Evolutionary conservation across 495 filamentous ascomycete genomes (phyloP).

Genomic region (Opeltia flavorubescens): DNA sequence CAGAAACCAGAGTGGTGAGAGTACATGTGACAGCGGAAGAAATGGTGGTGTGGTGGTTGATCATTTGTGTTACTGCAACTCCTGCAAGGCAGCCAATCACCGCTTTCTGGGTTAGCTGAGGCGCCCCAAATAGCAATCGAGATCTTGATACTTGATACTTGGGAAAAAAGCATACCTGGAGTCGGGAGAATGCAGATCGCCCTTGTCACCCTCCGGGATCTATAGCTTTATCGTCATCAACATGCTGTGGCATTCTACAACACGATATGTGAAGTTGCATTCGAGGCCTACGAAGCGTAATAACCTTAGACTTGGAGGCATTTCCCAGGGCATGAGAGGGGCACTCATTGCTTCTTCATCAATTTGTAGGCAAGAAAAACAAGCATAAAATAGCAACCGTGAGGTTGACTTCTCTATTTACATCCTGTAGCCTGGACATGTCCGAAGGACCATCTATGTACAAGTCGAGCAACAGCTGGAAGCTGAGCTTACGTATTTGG

Average conservation of each 20-base stretch:
- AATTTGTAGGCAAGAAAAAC: too few relatives aligned
- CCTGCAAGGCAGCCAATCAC: slow-evolving; percentile 1
- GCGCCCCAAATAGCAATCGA: neutral
- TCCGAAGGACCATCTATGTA: neutral
- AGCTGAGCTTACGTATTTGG: slow-evolving; percentile 1
- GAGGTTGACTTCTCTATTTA: neutral
- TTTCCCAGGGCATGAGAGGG: too few relatives aligned
- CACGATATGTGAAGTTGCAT: too few relatives aligned
- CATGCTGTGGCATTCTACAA: too few relatives aligned
- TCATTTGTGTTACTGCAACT: neutral
- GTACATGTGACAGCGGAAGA: neutral
- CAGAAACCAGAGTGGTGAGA: too few relatives aligned
- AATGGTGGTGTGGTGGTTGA: too few relatives aligned
- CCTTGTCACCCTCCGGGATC: too few relatives aligned
- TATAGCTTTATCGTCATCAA: too few relatives aligned
- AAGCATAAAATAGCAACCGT: neutral
- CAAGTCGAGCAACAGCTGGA: neutral
- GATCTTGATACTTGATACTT: neutral
- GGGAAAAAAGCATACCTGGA: neutral
- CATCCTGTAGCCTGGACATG: neutral
- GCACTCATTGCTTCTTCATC: neutral
- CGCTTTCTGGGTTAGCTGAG: neutral
- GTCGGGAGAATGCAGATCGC: neutral
- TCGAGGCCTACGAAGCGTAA: too few relatives aligned
- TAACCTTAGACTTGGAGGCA: too few relatives aligned